Conservation (phyloP, 2,329 filamentous ascomycete genomes). For the Helminthosporium solani region DNA sequence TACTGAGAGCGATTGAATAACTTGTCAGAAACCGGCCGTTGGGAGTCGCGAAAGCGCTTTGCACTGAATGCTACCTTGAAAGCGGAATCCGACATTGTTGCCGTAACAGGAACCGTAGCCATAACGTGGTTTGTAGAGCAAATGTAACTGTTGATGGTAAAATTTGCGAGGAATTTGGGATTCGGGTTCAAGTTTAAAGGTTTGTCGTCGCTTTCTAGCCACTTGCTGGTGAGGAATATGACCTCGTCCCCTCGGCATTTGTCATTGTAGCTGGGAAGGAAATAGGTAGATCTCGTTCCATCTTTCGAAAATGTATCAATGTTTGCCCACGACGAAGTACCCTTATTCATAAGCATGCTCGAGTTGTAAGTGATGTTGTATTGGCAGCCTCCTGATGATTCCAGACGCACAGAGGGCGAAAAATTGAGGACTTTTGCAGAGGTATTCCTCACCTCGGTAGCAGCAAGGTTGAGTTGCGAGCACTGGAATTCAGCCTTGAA, state of each 20-base stretch:
- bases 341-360: neutral
- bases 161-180: neutral
- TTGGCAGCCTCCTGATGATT: conserved; percentile 4
- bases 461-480: conserved; percentile 3
- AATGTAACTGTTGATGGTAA: conserved; percentile 8
- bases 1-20: conserved; percentile 6
- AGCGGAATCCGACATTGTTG: conserved; percentile 2
- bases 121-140: conserved; percentile 12
- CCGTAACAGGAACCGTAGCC: conserved; percentile 10
- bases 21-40: neutral
- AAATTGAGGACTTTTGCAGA: neutral
- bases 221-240: conserved; percentile 6
- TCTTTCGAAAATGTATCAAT: neutral
- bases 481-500: conserved; percentile 9
- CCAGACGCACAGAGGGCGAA: conserved; percentile 2
- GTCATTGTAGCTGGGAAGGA: conserved; percentile 3
- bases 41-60: conserved; percentile 4
- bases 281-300: neutral
- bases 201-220: neutral
- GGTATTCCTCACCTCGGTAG: conserved; percentile 1
- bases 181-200: neutral
- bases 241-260: conserved; percentile 4
- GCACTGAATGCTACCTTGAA: conserved; percentile 4
- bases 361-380: conserved; percentile 3
- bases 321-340: conserved; percentile 3